Percentiles rank a stretch among this genome's conserved stretches.
These are phyloP conservation scores for Pseudoperonospora humuli DNA, from an alignment of 352 stramenopile genomes.

Conservation along the genomic window DNA sequence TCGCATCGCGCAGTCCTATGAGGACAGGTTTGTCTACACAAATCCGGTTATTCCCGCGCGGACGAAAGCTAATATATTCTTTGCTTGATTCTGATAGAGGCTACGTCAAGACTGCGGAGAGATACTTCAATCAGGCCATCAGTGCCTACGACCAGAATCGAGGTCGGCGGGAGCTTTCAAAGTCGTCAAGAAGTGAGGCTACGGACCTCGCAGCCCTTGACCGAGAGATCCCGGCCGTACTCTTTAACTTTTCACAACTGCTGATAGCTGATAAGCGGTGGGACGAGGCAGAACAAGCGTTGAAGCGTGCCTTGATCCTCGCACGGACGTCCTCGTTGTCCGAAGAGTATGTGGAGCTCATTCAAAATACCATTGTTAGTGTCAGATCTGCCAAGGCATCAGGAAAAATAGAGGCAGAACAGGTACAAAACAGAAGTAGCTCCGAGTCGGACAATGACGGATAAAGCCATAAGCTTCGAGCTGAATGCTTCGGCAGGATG, in stretches of 20 bases:
- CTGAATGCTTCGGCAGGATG: too few relatives aligned
- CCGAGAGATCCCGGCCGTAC: constrained; percentile 26
- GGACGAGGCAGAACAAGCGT: constrained; percentile 11
- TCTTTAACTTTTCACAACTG: constrained; percentile 33
- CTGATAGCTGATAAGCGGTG: constrained; percentile 23
- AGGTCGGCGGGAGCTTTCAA: constrained; percentile 24
- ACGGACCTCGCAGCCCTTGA: constrained; percentile 21
- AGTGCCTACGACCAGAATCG: constrained; percentile 22
- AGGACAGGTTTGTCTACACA: constrained; percentile 31
- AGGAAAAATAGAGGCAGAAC: constrained; percentile 6
- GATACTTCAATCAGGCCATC: constrained; percentile 32
- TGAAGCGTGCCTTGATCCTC: constrained; percentile 22
- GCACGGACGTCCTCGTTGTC: constrained; percentile 17
- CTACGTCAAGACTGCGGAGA: constrained; percentile 17
- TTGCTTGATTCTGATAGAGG: constrained; percentile 1
- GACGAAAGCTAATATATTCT: not conserved
- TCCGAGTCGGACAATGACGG: constrained; percentile 1
- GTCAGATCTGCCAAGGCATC: constrained; percentile 6
- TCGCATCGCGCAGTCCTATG: constrained; percentile 69
- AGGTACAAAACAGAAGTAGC: constrained; percentile 7
- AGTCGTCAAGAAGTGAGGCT: constrained; percentile 12
- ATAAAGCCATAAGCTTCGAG: not conserved
- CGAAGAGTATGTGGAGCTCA: constrained; percentile 18
- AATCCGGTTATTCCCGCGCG: not conserved
- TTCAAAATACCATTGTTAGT: constrained; percentile 16